These are phyloP conservation scores for Erodium trifolium DNA, from an alignment of 441 rosid genomes.

Conservation along the genomic window DNA sequence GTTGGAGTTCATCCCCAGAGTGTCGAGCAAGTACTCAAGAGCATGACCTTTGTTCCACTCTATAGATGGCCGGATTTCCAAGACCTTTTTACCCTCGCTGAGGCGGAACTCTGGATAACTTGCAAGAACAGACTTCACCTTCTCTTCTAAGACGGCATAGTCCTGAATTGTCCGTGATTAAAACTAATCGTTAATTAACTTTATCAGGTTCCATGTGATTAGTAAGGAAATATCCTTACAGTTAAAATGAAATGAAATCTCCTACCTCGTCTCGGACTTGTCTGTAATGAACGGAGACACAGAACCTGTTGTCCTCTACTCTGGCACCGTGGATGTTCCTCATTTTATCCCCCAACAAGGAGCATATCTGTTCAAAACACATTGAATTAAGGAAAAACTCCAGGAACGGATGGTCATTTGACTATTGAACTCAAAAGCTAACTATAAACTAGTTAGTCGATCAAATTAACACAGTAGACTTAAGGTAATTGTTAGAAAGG, in stretches of 20 bases:
- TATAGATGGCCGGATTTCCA: slow-evolving; percentile 40
- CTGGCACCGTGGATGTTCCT: slow-evolving; percentile 31
- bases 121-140: slow-evolving; percentile 38
- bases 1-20: slow-evolving; percentile 30
- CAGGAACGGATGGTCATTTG: too few species aligned
- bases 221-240: too few species aligned
- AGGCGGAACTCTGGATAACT: slow-evolving; percentile 27
- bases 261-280: slow-evolving; percentile 32
- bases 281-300: slow-evolving; percentile 40
- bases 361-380: slow-evolving; percentile 26
- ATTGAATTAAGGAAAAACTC: not conserved
- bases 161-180: slow-evolving; percentile 28
- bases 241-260: not conserved
- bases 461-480: too few species aligned
- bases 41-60: slow-evolving; percentile 48
- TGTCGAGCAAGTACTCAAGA: slow-evolving; percentile 33
- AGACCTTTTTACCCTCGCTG: slow-evolving; percentile 36
- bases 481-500: too few species aligned
- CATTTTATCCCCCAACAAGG: slow-evolving; percentile 21
- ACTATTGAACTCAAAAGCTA: too few species aligned
- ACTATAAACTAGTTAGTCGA: too few species aligned
- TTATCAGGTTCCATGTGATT: too few species aligned
- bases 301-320: slow-evolving; percentile 38
- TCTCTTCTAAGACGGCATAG: slow-evolving; percentile 27
- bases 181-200: not conserved